Evolutionary conservation across 306 rosid species (phyloP).

Genomic region (Comarum palustre): DNA sequence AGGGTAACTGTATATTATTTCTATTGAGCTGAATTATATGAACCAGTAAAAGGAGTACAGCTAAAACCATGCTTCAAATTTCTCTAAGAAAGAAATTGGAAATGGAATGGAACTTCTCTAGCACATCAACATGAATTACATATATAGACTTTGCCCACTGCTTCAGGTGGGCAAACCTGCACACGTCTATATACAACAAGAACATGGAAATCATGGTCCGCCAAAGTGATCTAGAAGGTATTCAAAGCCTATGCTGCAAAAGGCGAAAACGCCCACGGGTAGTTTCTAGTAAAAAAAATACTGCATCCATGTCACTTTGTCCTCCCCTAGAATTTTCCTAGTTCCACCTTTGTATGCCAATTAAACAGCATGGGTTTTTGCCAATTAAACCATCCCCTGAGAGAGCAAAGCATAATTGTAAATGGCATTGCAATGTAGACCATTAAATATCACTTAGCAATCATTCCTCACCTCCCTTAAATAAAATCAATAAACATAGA

Average conservation of each 20-base stretch:
- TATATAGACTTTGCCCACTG: not conserved
- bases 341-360: not conserved
- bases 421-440: not conserved
- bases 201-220: not conserved
- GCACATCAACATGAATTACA: not conserved
- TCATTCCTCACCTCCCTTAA: not conserved
- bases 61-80: not conserved
- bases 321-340: not conserved
- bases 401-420: not conserved
- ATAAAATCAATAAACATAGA: not conserved
- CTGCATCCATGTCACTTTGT: not conserved
- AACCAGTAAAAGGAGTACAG: not conserved
- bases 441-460: not conserved
- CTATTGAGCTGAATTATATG: not conserved
- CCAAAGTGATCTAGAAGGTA: not conserved
- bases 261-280: not conserved
- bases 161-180: not conserved
- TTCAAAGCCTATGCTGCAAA: not conserved
- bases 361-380: not conserved
- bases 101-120: not conserved
- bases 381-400: not conserved
- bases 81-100: not conserved
- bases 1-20: not conserved
- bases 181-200: not conserved
- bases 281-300: not conserved